Evolutionary conservation across 257 asterid genomes (phyloP), one percentile per base, ranked within the genome.

Genomic region (Fraxinus americana): DNA sequence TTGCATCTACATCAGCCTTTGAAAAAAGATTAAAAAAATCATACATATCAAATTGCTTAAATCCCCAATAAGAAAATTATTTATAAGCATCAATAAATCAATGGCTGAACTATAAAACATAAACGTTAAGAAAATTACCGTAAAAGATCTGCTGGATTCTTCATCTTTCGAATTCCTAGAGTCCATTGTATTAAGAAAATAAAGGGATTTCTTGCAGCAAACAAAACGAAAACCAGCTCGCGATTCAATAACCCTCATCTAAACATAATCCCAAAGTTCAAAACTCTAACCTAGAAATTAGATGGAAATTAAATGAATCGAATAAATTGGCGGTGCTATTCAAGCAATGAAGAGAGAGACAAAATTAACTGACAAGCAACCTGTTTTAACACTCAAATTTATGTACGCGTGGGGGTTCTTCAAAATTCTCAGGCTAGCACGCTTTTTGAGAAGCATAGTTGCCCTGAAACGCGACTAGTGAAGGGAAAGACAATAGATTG

Each of bases 1-100:
- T 52, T 78, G 90, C 76, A 71, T 70, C 80, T 80, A 79, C 79
- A 78, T 83, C 86, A 48, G 71, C 90, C 99, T 93, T 82, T 65
- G 3, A 10, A 21, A 25, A 34, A 61, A 21, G 30, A 9, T 9
- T 8, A 23, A 23, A 61, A 48, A 13, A 59, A 59, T 21, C 4
- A 2, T 52, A 16, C 30, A 59, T 59, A 59, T 59, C 32, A 59
- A 61, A 61, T 61, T 61, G 9, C 11, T 23, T 8, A 61, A 61
- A 61, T 61, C 34, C 67, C 54, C 3, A n/a, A 17, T 6, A 7
- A 57, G 27, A 57, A 21, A 77, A 21, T 61, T 61, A 10, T 61
- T 61, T 25, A 23, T 25, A 71, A 71, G 21, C 16, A 17, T 17
- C 30, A 23, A 50, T 38, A 71, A 71, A 71, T 43, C 38, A 43